A percentile compares a stretch with the other conserved stretches of the same genome.
phyloP scores from a whole-genome alignment of 129 eudicot species.

The Flaveria linearis region DNA sequence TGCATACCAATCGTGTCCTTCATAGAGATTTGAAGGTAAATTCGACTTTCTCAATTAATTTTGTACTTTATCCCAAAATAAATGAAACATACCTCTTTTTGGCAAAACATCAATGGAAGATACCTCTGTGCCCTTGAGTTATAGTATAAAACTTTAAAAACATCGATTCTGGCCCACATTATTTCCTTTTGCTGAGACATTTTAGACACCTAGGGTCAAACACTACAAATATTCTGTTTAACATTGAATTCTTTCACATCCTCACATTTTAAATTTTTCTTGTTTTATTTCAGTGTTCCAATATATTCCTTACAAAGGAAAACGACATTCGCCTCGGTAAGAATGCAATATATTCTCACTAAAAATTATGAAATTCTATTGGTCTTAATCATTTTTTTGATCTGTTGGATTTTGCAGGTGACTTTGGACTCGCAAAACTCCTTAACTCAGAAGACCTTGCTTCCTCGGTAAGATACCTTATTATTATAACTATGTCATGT shows the following conservation, averaged over 20 bases:
- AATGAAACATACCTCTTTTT: neutral
- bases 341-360: slow-evolving; percentile 22
- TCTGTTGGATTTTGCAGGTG: slow-evolving; percentile 52
- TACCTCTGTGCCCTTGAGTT: slow-evolving; percentile 8
- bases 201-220: neutral
- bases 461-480: slow-evolving; percentile 63
- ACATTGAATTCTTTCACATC: neutral
- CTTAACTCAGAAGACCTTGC: slow-evolving; percentile 80
- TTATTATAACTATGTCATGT: neutral
- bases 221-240: neutral
- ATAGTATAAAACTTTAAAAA: neutral
- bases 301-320: slow-evolving; percentile 91
- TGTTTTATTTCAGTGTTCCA: slow-evolving; percentile 64
- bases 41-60: neutral
- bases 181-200: neutral
- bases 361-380: neutral
- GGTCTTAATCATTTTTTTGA: neutral
- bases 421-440: slow-evolving; percentile 92
- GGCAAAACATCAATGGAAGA: neutral
- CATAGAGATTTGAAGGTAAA: slow-evolving; percentile 93
- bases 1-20: slow-evolving; percentile 91
- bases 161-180: neutral
- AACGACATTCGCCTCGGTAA: slow-evolving; percentile 88
- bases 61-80: slow-evolving; percentile 3
- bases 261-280: neutral